Conservation (phyloP, 768 basidiomycete genomes). For the Podaxis sp. region DNA sequence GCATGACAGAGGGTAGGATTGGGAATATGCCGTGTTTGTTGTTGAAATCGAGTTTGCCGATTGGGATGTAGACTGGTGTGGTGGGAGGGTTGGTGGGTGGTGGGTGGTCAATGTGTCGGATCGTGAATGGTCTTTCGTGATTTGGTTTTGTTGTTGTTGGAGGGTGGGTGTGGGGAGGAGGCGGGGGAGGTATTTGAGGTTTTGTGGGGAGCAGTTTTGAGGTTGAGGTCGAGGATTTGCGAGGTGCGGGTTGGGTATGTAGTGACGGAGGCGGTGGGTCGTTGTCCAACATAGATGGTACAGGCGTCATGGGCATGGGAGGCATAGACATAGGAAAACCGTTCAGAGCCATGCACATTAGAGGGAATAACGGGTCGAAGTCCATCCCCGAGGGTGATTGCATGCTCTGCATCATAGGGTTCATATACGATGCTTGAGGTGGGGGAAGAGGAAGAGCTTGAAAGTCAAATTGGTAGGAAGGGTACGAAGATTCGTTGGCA, state of each 20-base stretch:
- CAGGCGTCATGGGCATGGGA: not conserved
- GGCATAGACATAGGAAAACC: not conserved
- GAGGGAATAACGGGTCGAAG: constrained; percentile 6
- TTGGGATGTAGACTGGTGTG: constrained; percentile 21
- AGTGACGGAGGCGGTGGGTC: not conserved
- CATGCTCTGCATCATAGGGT: not conserved
- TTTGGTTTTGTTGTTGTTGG: not conserved
- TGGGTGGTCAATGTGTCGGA: not conserved
- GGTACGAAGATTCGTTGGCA: not conserved
- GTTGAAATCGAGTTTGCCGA: constrained; percentile 43
- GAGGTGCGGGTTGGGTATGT: not conserved
- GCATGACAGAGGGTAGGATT: constrained; percentile 16
- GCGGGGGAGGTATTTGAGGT: not conserved
- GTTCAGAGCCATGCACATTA: not conserved
- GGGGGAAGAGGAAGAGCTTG: not conserved
- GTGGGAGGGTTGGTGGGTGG: constrained; percentile 1
- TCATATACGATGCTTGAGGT: not conserved
- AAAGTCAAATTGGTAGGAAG: not conserved
- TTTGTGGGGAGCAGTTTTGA: not conserved
- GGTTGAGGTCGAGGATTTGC: not conserved
- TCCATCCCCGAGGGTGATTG: not conserved
- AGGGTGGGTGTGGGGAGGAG: not conserved
- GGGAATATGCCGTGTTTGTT: constrained; percentile 45
- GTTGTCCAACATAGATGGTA: not conserved
- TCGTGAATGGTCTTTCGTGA: constrained; percentile 2